Conservation (phyloP, 441 rosid species). For the Adansonia madagascariensis region DNA sequence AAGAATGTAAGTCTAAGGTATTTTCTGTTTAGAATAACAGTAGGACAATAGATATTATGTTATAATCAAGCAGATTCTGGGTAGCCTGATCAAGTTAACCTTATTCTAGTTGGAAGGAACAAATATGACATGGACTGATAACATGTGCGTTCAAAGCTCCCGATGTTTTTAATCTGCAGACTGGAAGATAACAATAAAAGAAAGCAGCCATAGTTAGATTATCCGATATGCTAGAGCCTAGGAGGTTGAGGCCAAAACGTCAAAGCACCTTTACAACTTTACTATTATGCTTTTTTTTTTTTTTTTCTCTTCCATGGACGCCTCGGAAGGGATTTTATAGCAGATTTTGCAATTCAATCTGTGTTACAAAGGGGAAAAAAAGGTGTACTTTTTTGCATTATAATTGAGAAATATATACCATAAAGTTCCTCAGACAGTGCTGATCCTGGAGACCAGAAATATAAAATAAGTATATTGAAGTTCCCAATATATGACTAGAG, state of each 20-base stretch:
- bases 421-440: slow-evolving; percentile 4
- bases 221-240: slow-evolving; percentile 46
- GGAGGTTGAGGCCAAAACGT: slow-evolving; percentile 44
- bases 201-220: slow-evolving; percentile 46
- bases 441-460: slow-evolving; percentile 6
- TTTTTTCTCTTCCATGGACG: slow-evolving; percentile 2
- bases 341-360: not conserved
- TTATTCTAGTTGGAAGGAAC: not conserved
- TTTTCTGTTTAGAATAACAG: not conserved
- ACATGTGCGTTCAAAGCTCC: slow-evolving; percentile 32
- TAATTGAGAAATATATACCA: slow-evolving; percentile 22
- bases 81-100: not conserved
- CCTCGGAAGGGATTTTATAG: not conserved
- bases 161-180: slow-evolving; percentile 32
- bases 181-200: slow-evolving; percentile 49
- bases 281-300: slow-evolving; percentile 1
- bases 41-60: not conserved
- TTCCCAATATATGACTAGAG: not conserved
- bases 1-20: not conserved
- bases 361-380: not conserved
- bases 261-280: slow-evolving; percentile 37
- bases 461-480: not conserved
- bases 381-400: not conserved
- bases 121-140: slow-evolving; percentile 29
- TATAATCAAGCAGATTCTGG: not conserved